Evolutionary conservation across 225 moss, liverwort and hornwort species (phyloP), one percentile per base, ranked within the genome.

Genomic region (Lunularia cruciata): DNA sequence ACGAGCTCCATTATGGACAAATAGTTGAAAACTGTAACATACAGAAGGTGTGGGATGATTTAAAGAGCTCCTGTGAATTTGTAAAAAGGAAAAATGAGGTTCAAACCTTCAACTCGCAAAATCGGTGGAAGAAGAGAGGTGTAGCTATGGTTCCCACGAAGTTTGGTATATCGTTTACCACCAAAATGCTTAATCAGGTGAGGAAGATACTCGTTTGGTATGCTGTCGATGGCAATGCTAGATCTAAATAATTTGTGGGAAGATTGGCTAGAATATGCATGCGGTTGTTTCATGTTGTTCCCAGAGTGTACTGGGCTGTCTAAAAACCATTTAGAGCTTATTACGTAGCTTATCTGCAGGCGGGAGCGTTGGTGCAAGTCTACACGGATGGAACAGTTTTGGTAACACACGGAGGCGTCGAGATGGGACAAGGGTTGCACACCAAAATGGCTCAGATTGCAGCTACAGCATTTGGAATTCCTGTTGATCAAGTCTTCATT

Each of bases 391-490:
- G 96, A 63, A 92, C 96, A 20, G 96, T 98, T 43, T 72, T 98
- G 69, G 96, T 92, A 23, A 88, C 89, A 9, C 96, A 98, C 57
- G 96, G 96, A 52, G 96, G 96, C 42, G 96, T 92, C 7, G 96
- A 98, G 68, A 98, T 98, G 96, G 96, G 96, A 0, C 96, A 98
- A 73, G 96, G 96, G 56, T 87, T 98, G 48, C 92, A 98, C 63
- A 98, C 90, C 20, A 98, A 98, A 77, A 87, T 92, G 77, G 92
- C 92, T 23, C 96, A 98, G 76, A 86, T 98, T 52, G 90, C 96
- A 54, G 96, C 96, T 33, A 67, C 84, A 47, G 85, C 81, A 19
- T 88, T 98, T 16, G 87, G 77, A 33, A 86, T 98, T 10, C 73
- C 87, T 15, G 63, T 83, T 18, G 86, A 67, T 49, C 83, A 86